phyloP scores from a whole-genome alignment of 805 yeast species.

The Saturnispora sanitii region DNA sequence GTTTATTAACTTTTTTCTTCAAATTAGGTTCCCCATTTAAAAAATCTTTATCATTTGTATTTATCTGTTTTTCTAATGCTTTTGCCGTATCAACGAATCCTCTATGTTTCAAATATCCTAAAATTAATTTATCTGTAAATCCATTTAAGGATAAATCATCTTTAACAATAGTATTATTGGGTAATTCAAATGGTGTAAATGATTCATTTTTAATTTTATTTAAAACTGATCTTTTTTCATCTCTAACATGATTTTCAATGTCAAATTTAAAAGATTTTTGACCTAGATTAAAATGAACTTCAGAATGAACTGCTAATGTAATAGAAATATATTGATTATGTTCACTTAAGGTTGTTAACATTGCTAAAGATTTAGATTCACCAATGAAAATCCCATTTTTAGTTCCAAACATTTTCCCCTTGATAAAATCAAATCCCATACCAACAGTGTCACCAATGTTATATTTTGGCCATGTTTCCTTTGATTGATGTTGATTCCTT shows the following conservation, averaged over 20 bases:
- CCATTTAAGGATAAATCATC: conserved; percentile 16
- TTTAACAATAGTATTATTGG: conserved; percentile 8
- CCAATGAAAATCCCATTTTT: conserved; percentile 67
- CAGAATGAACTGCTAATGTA: conserved; percentile 21
- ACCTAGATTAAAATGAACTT: conserved; percentile 41
- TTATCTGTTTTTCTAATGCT: conserved; percentile 38
- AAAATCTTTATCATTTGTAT: conserved; percentile 5
- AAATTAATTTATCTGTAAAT: conserved; percentile 17
- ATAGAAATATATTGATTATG: neutral
- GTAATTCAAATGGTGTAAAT: conserved; percentile 7
- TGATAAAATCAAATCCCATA: conserved; percentile 67
- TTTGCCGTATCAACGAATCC: conserved; percentile 48
- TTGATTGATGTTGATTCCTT: conserved; percentile 1
- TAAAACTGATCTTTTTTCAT: conserved; percentile 25
- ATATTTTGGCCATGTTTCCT: conserved; percentile 30
- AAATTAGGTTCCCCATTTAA: too few relatives aligned
- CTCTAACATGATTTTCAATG: conserved; percentile 36
- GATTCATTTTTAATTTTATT: conserved; percentile 14
- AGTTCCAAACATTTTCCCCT: conserved; percentile 60
- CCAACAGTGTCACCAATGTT: conserved; percentile 63
- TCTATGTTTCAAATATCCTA: conserved; percentile 45
- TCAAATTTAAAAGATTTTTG: conserved; percentile 36
- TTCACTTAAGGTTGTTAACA: neutral
- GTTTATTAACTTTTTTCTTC: conserved; percentile 20
- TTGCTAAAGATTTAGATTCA: conserved; percentile 27